Base-by-base conservation (phyloP, 345 rosid species). In the Chamaenerion angustifolium region DNA sequence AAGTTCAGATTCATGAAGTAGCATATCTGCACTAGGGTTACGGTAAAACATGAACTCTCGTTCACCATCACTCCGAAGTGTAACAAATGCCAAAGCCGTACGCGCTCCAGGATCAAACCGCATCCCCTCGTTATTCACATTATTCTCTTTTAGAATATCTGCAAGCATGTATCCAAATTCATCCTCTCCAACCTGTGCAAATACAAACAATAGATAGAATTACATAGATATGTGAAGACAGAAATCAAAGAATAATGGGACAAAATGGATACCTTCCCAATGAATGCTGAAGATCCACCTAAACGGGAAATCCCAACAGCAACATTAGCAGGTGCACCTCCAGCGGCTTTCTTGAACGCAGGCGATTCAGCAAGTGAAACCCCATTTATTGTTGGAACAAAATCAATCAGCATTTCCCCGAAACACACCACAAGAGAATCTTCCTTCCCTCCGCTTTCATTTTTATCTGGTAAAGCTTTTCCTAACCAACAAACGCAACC, bases 311-410 rank as follows among this genome's bases (percentile, higher is more conserved):
- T 84, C 40, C 95, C 98, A 46, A 84, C 96, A 16, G 93, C 96
- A 40, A 83, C 96, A 71, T 92, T 92, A 23, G 96, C 96, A 52
- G 98, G 98, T 16, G 98, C 98, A 58, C 98, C 96, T 49, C 98
- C 96, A 0, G 96, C 81, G 51, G 96, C 96, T 60, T 87, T 92
- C 46, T 84, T 80, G 57, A 92, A 92, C 52, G 96, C 89, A 11
- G 90, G 95, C 11, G 98, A 75, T 15, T 84, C 78, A 27, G 96
- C 96, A 70, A 92, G 58, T 10, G 98, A 82, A 63, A 84, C 83
- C 1, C 93, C 96, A 40, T 65, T 84, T 8, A 43, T 60, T 2
- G 95, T 87, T 4, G 98, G 98, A 27, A 92, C 96, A 66, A 92
- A 92, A 68, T 92, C 96, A 49, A 92, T 87, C 49, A 87, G 64